These are phyloP conservation scores for Populus davidiana DNA, from an alignment of 345 rosid genomes.

Conservation along the genomic window DNA sequence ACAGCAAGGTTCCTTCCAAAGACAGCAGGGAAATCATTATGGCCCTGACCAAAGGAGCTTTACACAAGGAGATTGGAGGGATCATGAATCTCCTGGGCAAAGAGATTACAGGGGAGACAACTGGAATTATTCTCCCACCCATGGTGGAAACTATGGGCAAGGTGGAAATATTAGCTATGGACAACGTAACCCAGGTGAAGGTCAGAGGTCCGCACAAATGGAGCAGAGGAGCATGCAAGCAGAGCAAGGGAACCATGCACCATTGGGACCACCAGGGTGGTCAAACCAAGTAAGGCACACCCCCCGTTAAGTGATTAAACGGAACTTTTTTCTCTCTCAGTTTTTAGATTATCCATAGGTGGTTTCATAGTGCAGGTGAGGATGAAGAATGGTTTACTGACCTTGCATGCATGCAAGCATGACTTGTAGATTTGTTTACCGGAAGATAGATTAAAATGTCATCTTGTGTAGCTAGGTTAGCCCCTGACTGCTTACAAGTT, in stretches of 20 bases:
- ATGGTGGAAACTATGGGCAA: conserved; percentile 37
- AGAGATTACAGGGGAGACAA: conserved; percentile 24
- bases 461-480: background rate
- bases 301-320: conserved; percentile 1
- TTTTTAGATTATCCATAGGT: background rate
- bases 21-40: conserved; percentile 31
- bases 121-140: conserved; percentile 33
- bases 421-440: background rate
- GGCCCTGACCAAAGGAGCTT: conserved; percentile 40
- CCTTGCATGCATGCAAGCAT: background rate
- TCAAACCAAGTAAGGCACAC: conserved; percentile 35
- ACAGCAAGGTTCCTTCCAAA: background rate
- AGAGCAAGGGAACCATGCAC: conserved; percentile 38
- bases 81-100: conserved; percentile 16
- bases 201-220: conserved; percentile 36
- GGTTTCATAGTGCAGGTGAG: background rate
- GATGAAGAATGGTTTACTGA: background rate
- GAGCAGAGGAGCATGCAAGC: conserved; percentile 42
- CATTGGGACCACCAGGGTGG: conserved; percentile 37
- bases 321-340: background rate
- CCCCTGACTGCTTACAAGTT: background rate
- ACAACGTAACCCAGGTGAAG: conserved; percentile 23
- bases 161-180: conserved; percentile 25
- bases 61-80: conserved; percentile 33
- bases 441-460: background rate